Base-by-base conservation (phyloP, 305 asterid species). In the Solanum hybrid region DNA sequence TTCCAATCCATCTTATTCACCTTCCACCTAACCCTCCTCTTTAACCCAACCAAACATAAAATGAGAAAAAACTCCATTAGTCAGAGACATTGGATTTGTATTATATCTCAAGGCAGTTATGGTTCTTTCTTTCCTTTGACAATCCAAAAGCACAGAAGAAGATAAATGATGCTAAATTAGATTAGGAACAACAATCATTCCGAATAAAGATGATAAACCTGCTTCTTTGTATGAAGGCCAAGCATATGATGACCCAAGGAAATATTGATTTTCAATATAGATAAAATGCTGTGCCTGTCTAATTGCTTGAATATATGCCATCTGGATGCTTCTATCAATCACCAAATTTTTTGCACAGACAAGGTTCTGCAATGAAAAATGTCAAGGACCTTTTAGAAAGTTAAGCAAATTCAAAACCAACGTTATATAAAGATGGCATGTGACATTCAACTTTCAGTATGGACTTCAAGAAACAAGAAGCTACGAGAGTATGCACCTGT, bases 241-340 rank as follows among this genome's bases (percentile, higher is more conserved):
- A 87, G 99, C 99, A 90, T 94, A 97, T 27, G 99, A 95, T 80
- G 99, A 95, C 15, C 99, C 99, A 15, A 97, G 93, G 90, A 97
- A 97, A 90, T 97, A 97, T 90, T 97, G 99, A 90, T 96, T 96
- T 93, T 97, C 99, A 45, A 97, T 96, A 94, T 96, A 97, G 89
- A 97, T 95, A 93, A 94, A 97, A 92, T 94, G 96, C 85, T 96
- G 98, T 84, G 99, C 98, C 82, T 95, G 94, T 92, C 99, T 93
- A 89, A 97, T 97, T 40, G 99, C 99, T 84, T 97, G 95, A 86
- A 97, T 93, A 88, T 97, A 97, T 35, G 96, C 98, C 93, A 90
- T 93, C 89, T 97, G 99, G 90, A 97, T 97, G 93, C 99, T 97
- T 91, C 88, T 92, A 90, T 97, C 99, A 29, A 97, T 94, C 91